phyloP scores from a whole-genome alignment of 2,329 filamentous ascomycete species.

The Fusarium sp. region DNA sequence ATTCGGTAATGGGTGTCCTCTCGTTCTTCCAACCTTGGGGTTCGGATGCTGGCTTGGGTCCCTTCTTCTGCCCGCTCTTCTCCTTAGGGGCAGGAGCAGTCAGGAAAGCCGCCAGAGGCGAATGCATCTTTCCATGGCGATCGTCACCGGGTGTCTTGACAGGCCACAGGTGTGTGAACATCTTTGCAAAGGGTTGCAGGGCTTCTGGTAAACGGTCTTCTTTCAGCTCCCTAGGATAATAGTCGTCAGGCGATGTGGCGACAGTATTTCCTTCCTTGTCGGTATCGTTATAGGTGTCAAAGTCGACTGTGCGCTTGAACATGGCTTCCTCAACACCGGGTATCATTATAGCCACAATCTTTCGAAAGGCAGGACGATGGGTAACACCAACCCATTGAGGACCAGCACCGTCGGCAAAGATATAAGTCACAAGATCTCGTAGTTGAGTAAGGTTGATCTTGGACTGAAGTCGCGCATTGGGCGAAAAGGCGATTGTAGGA shows the following conservation, averaged over 20 bases:
- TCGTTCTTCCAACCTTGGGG: constrained; percentile 76
- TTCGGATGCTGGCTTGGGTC: constrained; percentile 70
- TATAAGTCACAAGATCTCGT: constrained; percentile 72
- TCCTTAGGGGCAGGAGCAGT: constrained; percentile 78
- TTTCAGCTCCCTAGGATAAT: constrained; percentile 66
- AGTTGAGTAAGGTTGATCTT: constrained; percentile 72
- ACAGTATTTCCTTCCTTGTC: constrained; percentile 47
- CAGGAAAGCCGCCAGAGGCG: constrained; percentile 86
- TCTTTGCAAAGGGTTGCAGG: constrained; percentile 76
- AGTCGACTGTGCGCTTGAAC: constrained; percentile 74
- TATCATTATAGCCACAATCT: constrained; percentile 90
- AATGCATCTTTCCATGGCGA: constrained; percentile 82
- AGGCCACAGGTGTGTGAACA: constrained; percentile 92
- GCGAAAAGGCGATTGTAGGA: constrained; percentile 68
- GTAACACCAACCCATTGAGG: constrained; percentile 74
- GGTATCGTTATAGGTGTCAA: constrained; percentile 57
- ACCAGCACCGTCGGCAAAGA: constrained; percentile 72
- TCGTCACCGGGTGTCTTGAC: constrained; percentile 89
- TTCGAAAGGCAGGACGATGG: constrained; percentile 73
- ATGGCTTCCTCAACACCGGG: constrained; percentile 91
- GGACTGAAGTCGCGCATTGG: constrained; percentile 67
- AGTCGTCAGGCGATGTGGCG: constrained; percentile 66
- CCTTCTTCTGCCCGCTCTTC: constrained; percentile 66
- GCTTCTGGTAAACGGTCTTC: constrained; percentile 63
- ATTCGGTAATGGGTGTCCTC: constrained; percentile 84